Percentiles rank a stretch among this genome's conserved stretches.
Conservation (phyloP, 2,329 filamentous ascomycete genomes). For the Colletotrichum plurivorum region DNA sequence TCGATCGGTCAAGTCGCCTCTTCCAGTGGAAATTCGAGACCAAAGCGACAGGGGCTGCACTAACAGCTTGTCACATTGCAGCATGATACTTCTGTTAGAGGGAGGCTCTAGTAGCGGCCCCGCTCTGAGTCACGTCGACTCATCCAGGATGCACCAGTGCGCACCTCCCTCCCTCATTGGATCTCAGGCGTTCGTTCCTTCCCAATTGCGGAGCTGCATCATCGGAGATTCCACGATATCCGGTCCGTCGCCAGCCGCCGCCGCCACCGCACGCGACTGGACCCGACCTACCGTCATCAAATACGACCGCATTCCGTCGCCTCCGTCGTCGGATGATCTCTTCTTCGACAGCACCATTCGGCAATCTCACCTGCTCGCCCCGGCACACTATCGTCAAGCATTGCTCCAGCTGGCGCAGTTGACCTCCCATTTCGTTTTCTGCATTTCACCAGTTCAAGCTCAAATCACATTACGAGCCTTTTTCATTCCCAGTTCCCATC, state of each 20-base stretch:
- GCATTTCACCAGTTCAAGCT: slow-evolving; percentile 40
- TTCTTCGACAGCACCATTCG: slow-evolving; percentile 9
- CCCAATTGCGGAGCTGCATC: slow-evolving; percentile 2
- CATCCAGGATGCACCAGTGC: slow-evolving; percentile 13
- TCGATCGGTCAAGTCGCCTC: background rate
- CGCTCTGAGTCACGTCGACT: slow-evolving; percentile 30
- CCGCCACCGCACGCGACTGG: slow-evolving; percentile 1
- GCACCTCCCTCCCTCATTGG: too few relatives aligned
- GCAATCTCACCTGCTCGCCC: slow-evolving; percentile 17
- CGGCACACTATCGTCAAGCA: slow-evolving; percentile 13
- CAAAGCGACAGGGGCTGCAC: background rate
- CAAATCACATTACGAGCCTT: slow-evolving; percentile 38
- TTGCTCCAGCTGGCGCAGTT: slow-evolving; percentile 26
- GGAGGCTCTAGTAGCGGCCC: background rate
- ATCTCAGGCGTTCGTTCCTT: background rate
- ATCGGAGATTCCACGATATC: slow-evolving; percentile 28
- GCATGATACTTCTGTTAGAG: background rate
- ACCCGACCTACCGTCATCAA: slow-evolving; percentile 12
- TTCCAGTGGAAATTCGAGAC: background rate
- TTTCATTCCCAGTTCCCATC: slow-evolving; percentile 27
- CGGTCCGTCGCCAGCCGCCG: slow-evolving; percentile 16
- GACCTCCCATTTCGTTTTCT: slow-evolving; percentile 5
- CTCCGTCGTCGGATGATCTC: background rate
- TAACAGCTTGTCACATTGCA: background rate
- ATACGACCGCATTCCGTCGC: slow-evolving; percentile 7